phyloP scores from a whole-genome alignment of 108 stramenopile genomes.

The Stephanodiscus triporus region DNA sequence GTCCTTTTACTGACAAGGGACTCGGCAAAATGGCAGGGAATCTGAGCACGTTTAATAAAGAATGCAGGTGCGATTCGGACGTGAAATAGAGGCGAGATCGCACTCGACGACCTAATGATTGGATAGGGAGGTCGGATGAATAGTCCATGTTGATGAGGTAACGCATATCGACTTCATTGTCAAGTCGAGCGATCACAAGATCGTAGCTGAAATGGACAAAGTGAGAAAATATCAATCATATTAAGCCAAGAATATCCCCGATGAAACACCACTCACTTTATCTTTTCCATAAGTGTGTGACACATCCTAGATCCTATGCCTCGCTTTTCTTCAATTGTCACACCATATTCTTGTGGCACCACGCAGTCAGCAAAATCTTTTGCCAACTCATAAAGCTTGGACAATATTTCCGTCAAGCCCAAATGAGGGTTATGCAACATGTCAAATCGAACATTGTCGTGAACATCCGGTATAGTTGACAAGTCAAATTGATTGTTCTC shows the following conservation, averaged over 20 bases:
- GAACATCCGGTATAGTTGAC: slow-evolving; percentile 90
- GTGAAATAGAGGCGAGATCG: slow-evolving; percentile 96
- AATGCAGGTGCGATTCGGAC: slow-evolving; percentile 95
- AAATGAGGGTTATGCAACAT: slow-evolving; percentile 94
- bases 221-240: background rate
- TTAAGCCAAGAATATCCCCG: background rate
- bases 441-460: slow-evolving; percentile 68
- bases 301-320: slow-evolving; percentile 93
- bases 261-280: slow-evolving; percentile 55
- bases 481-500: slow-evolving; percentile 89
- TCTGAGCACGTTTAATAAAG: slow-evolving; percentile 86
- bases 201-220: slow-evolving; percentile 52
- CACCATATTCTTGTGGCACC: slow-evolving; percentile 98
- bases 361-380: slow-evolving; percentile 93
- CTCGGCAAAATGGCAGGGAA: slow-evolving; percentile 58
- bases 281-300: slow-evolving; percentile 93
- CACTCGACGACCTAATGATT: slow-evolving; percentile 94
- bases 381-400: slow-evolving; percentile 87
- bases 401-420: slow-evolving; percentile 70
- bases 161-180: slow-evolving; percentile 91
- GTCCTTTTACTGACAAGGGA: slow-evolving; percentile 63
- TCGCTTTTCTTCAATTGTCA: slow-evolving; percentile 82
- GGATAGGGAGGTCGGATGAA: slow-evolving; percentile 91
- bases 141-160: slow-evolving; percentile 96
- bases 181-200: slow-evolving; percentile 83